Evolutionary conservation across 345 rosid genomes (phyloP).

Genomic region (Citrus sp.): DNA sequence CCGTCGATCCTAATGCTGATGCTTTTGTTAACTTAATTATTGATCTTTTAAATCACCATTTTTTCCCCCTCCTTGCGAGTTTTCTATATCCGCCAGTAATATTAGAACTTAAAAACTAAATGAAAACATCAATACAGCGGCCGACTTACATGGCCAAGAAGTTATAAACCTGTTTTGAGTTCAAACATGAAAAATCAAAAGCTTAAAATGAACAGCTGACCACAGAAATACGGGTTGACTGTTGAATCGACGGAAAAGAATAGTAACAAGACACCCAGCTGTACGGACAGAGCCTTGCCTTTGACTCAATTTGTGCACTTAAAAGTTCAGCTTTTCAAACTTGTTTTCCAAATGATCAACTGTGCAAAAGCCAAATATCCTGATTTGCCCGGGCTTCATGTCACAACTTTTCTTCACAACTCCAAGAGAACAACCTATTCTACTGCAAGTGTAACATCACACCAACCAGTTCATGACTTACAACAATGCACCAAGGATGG

Average conservation of each 20-base stretch:
- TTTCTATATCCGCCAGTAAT: too few species aligned
- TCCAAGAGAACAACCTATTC: conserved; percentile 14
- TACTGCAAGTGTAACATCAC: conserved; percentile 15
- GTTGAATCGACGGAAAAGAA: background rate
- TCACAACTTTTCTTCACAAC: conserved; percentile 14
- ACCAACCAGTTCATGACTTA: conserved; percentile 32
- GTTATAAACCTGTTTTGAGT: background rate
- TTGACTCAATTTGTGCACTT: background rate
- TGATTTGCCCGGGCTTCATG: background rate
- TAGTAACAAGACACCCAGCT: background rate
- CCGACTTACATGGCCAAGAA: conserved; percentile 10
- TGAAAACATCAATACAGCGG: conserved; percentile 2
- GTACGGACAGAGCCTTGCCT: background rate
- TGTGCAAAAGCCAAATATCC: conserved; percentile 8
- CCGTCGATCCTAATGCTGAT: too few species aligned
- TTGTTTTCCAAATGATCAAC: background rate
- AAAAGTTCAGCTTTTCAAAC: conserved; percentile 3
- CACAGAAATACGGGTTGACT: conserved; percentile 16
- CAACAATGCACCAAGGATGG: conserved; percentile 17
- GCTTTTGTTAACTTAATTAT: too few species aligned
- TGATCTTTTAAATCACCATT: too few species aligned
- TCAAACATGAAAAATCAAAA: conserved; percentile 7
- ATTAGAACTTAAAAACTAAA: background rate
- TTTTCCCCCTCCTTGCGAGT: too few species aligned
- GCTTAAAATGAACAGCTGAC: conserved; percentile 3